Evolutionary conservation across 768 basidiomycete genomes (phyloP).

Genomic region (Russula compacta): DNA sequence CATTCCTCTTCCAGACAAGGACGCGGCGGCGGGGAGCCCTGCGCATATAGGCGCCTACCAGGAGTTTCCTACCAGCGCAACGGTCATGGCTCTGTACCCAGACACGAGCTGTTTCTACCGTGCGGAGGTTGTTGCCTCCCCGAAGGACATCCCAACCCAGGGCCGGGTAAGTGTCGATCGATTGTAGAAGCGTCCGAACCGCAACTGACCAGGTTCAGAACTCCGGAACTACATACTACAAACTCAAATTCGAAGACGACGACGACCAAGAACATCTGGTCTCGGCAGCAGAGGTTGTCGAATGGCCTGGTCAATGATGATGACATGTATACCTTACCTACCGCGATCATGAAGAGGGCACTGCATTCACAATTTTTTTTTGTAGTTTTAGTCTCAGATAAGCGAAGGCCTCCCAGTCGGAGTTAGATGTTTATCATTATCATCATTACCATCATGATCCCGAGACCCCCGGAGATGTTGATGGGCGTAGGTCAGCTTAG

Average conservation of each 20-base stretch:
- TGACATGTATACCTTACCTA: background rate
- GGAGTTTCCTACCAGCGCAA: slow-evolving; percentile 60
- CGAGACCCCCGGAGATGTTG: background rate
- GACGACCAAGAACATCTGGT: slow-evolving; percentile 76
- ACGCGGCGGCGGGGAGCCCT: slow-evolving; percentile 44
- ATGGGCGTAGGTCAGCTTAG: background rate
- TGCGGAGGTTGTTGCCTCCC: slow-evolving; percentile 71
- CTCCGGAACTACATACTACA: slow-evolving; percentile 46
- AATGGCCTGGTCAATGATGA: slow-evolving; percentile 48
- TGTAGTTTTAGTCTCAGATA: slow-evolving; percentile 8
- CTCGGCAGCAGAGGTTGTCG: slow-evolving; percentile 72
- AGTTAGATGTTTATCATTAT: background rate
- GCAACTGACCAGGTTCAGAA: slow-evolving; percentile 15
- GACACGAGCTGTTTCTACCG: slow-evolving; percentile 89
- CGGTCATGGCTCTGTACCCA: slow-evolving; percentile 81
- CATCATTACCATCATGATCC: background rate
- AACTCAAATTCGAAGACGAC: slow-evolving; percentile 83
- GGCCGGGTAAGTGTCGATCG: slow-evolving; percentile 30
- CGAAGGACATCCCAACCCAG: slow-evolving; percentile 33
- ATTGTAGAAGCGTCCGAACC: slow-evolving; percentile 24
- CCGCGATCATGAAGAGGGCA: background rate
- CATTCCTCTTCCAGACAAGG: slow-evolving; percentile 73
- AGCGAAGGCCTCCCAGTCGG: background rate
- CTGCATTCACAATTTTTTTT: background rate
- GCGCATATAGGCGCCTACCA: slow-evolving; percentile 63